phyloP scores from a whole-genome alignment of 2,329 filamentous ascomycete species.

The Nigrograna mackinnonii region DNA sequence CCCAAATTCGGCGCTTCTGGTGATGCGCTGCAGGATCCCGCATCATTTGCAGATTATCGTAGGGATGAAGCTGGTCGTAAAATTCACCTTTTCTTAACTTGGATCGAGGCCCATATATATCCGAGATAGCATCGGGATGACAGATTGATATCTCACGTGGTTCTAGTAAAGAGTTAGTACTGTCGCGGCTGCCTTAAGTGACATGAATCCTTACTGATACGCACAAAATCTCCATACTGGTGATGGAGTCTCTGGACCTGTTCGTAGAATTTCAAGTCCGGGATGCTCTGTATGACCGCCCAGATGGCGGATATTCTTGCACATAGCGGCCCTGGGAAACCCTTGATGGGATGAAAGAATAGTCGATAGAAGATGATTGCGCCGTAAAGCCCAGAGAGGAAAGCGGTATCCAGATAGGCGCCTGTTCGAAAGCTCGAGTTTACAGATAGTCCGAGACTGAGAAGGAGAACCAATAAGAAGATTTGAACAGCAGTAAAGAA shows the following conservation, averaged over 20 bases:
- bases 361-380: conserved; percentile 28
- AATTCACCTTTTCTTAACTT: conserved; percentile 14
- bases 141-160: conserved; percentile 19
- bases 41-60: conserved; percentile 7
- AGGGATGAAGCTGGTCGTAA: conserved; percentile 10
- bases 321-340: conserved; percentile 40
- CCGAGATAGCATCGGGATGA: conserved; percentile 3
- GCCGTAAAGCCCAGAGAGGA: background rate
- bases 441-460: background rate
- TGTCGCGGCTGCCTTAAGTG: background rate
- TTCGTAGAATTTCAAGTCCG: conserved; percentile 6
- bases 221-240: conserved; percentile 27
- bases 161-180: conserved; percentile 5
- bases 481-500: background rate
- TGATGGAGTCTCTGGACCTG: conserved; percentile 27
- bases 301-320: conserved; percentile 9
- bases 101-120: conserved; percentile 8
- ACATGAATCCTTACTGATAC: conserved; percentile 4
- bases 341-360: conserved; percentile 43
- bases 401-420: background rate
- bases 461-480: background rate
- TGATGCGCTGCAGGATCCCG: conserved; percentile 13
- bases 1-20: conserved; percentile 12
- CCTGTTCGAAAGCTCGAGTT: background rate
- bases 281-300: conserved; percentile 14